Evolutionary conservation across 192 early-diverging fungal species (phyloP).

Genomic region (Coemansia sp.): DNA sequence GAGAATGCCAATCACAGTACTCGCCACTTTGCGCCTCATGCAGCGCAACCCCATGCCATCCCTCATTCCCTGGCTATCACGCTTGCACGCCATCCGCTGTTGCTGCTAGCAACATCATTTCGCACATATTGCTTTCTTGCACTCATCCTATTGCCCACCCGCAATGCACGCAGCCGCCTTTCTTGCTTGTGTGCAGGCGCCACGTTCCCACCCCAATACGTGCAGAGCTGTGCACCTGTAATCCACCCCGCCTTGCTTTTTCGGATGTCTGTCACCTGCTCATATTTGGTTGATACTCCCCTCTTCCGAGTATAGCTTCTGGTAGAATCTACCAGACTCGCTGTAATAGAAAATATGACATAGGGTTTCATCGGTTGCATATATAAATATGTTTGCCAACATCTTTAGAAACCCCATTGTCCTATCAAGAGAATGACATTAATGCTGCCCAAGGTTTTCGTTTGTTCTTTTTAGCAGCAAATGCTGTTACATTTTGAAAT

Average conservation of each 20-base stretch:
- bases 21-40: constrained; percentile 15
- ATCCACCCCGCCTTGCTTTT: neutral
- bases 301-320: neutral
- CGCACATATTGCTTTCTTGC: too few relatives aligned
- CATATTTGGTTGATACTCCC: neutral
- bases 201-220: neutral
- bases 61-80: neutral
- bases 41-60: neutral
- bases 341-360: neutral
- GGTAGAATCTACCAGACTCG: neutral
- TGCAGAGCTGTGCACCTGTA: neutral
- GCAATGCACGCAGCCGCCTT: neutral
- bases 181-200: neutral
- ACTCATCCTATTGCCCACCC: too few relatives aligned
- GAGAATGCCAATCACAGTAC: constrained; percentile 8
- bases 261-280: neutral
- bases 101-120: neutral
- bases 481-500: too few relatives aligned
- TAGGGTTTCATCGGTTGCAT: too few relatives aligned
- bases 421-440: too few relatives aligned
- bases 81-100: neutral
- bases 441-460: too few relatives aligned
- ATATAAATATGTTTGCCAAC: too few relatives aligned
- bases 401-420: too few relatives aligned
- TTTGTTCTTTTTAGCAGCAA: too few relatives aligned